Conservation (phyloP, 1,284 basidiomycete genomes). For the Apiotrichum gracile region DNA sequence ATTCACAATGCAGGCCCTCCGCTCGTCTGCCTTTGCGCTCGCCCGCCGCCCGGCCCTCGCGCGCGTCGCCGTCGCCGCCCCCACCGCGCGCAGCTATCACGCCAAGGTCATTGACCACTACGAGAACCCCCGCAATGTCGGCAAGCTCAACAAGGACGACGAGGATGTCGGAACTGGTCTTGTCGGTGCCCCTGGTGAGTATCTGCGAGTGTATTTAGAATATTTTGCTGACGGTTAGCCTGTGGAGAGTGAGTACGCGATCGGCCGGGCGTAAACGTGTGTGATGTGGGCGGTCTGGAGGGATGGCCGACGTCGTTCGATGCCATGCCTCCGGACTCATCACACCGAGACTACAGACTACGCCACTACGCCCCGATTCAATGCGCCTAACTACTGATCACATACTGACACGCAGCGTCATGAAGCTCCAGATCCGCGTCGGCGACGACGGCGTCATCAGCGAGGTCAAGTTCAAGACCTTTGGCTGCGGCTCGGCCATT, state of each 20-base stretch:
- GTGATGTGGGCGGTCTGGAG: background rate
- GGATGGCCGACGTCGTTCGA: too few species aligned
- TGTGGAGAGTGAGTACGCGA: background rate
- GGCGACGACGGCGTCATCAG: constrained; percentile 85
- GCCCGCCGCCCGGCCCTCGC: constrained; percentile 22
- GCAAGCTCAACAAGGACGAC: constrained; percentile 27
- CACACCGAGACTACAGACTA: background rate
- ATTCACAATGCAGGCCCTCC: constrained; percentile 14
- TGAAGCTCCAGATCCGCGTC: constrained; percentile 99
- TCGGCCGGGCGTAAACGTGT: background rate
- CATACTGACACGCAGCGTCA: constrained; percentile 85
- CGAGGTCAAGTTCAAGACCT: constrained; percentile 99
- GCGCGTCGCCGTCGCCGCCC: constrained; percentile 3
- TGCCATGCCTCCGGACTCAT: background rate
- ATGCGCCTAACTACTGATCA: constrained; percentile 34
- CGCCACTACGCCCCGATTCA: background rate
- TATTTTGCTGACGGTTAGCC: background rate
- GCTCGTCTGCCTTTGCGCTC: constrained; percentile 27
- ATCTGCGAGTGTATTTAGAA: background rate
- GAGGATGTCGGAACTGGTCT: constrained; percentile 78
- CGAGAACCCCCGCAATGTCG: constrained; percentile 91
- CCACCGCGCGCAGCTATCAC: constrained; percentile 60
- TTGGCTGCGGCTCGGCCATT: constrained; percentile 84
- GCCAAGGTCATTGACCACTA: constrained; percentile 95
- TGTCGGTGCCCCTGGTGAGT: constrained; percentile 66